Base-by-base conservation (phyloP, 495 filamentous ascomycete genomes). In the Aspergillus bridgeri region DNA sequence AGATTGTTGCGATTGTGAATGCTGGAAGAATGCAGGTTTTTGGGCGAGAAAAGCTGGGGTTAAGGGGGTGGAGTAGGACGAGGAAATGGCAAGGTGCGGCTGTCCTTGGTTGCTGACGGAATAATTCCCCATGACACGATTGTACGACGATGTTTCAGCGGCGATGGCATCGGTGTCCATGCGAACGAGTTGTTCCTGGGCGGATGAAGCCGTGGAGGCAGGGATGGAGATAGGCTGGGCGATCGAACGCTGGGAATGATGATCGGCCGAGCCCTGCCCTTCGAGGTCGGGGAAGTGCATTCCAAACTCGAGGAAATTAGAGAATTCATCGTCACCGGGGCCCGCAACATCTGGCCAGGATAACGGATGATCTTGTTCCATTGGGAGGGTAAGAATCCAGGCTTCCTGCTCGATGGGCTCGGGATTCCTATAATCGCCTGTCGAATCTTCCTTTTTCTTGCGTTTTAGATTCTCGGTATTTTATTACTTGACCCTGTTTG, bases 1-100 rank as follows among this genome's bases (percentile, higher is more conserved):
- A 29, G 76, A 78, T 61, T 85, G 85, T 62, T 85, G 80, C 63
- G 87, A 81, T 54, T 87, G 77, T 45, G 57, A 54, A 21, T 50
- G 29, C 23, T 61, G 61, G 52, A 59, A 59, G 15, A 63, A 69
- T 8, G 71, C 66, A 24, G 69, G 63, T 46, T 77, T 70, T 43
- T 72, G 74, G 42, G 73, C 66, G 62, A 70, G 70, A 52, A 74
- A 79, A 5, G 70, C 71, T 2, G 72, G 70, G 44, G 75, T 71
- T 52, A 74, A 67, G 48, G 54, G 57, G 21, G 71, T 64, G 20
- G 69, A 68, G 60, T 71, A 75, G 8, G 71, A 62, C 25, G 71
- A 55, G 17, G 60, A 53, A 11, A 60, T 59, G 18, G 59, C 48
- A 23, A 51, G 48, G 47, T 75, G 69, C 50, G 66, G 50, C 57